Percentiles rank a stretch among this genome's conserved stretches.
Conservation (phyloP, 2,329 filamentous ascomycete genomes). For the Colletotrichum sp. region DNA sequence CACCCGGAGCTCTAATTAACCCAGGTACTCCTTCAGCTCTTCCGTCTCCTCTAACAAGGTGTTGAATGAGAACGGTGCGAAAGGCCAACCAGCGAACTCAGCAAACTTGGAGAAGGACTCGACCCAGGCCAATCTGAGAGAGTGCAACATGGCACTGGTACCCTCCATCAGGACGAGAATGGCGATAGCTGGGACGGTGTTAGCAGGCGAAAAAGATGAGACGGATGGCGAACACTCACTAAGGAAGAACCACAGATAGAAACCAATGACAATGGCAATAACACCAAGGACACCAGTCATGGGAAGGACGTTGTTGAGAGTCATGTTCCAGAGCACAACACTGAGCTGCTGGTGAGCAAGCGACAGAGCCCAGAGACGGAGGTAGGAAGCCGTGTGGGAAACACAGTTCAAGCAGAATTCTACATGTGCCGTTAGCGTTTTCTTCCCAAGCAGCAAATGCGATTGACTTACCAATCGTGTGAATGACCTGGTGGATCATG, state of each 20-base stretch:
- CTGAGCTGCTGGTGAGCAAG: constrained; percentile 98
- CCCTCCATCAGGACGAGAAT: constrained; percentile 95
- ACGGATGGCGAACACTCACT: constrained; percentile 38
- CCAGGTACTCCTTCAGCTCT: constrained; percentile 61
- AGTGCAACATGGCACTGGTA: constrained; percentile 94
- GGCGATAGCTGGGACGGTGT: constrained; percentile 41
- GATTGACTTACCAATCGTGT: constrained; percentile 84
- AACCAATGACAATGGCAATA: constrained; percentile 80
- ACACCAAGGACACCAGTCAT: constrained; percentile 72
- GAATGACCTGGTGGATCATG: constrained; percentile 99
- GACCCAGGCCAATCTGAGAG: constrained; percentile 91
- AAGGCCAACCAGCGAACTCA: constrained; percentile 86
- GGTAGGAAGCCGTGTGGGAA: constrained; percentile 97
- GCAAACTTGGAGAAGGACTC: constrained; percentile 99
- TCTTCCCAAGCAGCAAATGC: neutral
- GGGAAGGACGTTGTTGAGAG: constrained; percentile 77
- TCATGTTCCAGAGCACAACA: constrained; percentile 97
- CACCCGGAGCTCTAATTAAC: constrained; percentile 33
- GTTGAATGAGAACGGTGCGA: constrained; percentile 89
- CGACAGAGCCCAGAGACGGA: constrained; percentile 96
- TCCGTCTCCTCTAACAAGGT: constrained; percentile 83
- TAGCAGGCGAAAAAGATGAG: neutral
- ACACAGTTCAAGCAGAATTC: constrained; percentile 99
- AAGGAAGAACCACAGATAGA: constrained; percentile 92
- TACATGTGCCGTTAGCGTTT: constrained; percentile 42